Evolutionary conservation across 2,329 filamentous ascomycete species (phyloP).

Genomic region (Cadophora luteo-olivacea): DNA sequence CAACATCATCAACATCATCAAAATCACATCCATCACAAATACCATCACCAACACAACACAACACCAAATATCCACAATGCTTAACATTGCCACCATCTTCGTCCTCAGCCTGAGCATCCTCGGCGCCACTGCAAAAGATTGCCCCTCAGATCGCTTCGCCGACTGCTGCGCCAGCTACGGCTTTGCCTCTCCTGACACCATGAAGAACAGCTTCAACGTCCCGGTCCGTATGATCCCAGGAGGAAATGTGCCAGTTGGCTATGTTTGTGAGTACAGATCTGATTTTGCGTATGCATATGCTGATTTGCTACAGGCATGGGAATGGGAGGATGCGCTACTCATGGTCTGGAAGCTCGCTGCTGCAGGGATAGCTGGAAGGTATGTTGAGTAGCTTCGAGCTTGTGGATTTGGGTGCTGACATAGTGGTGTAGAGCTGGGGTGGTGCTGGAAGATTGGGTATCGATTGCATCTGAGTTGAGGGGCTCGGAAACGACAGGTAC

Average conservation of each 20-base stretch:
- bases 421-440: not conserved
- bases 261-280: not conserved
- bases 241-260: not conserved
- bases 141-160: not conserved
- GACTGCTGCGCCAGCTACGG: not conserved
- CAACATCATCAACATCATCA: not conserved
- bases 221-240: not conserved
- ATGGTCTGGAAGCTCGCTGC: not conserved
- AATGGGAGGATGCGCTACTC: not conserved
- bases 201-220: not conserved
- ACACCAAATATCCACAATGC: not conserved
- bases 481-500: not conserved
- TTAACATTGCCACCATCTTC: not conserved
- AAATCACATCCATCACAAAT: not conserved
- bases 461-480: not conserved
- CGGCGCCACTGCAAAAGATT: slow-evolving; percentile 1
- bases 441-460: not conserved
- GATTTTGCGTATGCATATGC: not conserved
- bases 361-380: slow-evolving; percentile 1
- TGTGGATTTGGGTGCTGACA: not conserved
- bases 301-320: not conserved
- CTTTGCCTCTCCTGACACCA: not conserved
- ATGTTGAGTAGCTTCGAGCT: not conserved
- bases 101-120: not conserved
- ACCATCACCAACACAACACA: not conserved